phyloP scores from a whole-genome alignment of 2,329 filamentous ascomycete species.

The Hypoxylon sp. region DNA sequence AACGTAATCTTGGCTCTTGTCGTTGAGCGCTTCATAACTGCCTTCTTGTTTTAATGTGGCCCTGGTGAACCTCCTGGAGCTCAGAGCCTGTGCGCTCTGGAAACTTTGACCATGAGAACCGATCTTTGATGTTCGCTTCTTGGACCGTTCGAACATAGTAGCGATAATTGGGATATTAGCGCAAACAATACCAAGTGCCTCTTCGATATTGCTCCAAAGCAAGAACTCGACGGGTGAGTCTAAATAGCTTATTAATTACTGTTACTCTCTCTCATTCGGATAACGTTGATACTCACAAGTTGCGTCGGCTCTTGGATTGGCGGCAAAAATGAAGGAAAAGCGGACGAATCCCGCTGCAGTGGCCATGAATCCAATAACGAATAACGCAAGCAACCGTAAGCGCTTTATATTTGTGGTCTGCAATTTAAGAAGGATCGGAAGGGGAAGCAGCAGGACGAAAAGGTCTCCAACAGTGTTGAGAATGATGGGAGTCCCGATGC shows the following conservation, averaged over 20 bases:
- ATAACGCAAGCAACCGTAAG: constrained; percentile 8
- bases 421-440: constrained; percentile 10
- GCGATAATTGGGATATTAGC: constrained; percentile 16
- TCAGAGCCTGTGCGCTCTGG: constrained; percentile 10
- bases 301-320: constrained; percentile 9
- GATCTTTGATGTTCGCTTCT: constrained; percentile 10
- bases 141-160: constrained; percentile 3
- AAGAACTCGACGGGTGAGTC: constrained; percentile 17
- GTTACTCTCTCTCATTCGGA: no score
- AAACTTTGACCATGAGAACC: constrained; percentile 4
- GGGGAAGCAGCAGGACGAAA: constrained; percentile 15
- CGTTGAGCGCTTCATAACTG: constrained; percentile 15
- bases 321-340: constrained; percentile 11
- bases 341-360: constrained; percentile 18
- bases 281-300: constrained; percentile 9
- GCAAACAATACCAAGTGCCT: constrained; percentile 18
- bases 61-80: constrained; percentile 18
- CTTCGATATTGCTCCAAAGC: constrained; percentile 21
- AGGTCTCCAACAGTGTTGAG: constrained; percentile 14
- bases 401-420: constrained; percentile 11
- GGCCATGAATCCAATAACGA: constrained; percentile 19
- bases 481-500: constrained; percentile 16
- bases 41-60: constrained; percentile 13
- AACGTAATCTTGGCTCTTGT: constrained; percentile 10
- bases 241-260: constrained; percentile 3